These are phyloP conservation scores for Acer saccharum DNA, from an alignment of 345 rosid genomes.

Conservation along the genomic window DNA sequence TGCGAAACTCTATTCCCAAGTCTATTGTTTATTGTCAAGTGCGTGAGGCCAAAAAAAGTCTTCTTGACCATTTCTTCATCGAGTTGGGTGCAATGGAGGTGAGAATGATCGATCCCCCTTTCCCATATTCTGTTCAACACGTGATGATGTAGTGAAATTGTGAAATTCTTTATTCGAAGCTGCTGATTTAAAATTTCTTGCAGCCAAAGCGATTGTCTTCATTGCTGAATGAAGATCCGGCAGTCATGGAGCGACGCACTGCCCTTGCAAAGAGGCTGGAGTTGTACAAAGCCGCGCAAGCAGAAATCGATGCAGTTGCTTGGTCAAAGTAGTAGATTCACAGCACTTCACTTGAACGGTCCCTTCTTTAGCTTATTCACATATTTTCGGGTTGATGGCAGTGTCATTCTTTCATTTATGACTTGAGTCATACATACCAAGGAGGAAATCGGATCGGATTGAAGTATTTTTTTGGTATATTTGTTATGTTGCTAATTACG, in stretches of 20 bases:
- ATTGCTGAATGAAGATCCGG: conserved; percentile 93
- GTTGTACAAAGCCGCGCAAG: conserved; percentile 88
- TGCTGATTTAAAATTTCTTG: conserved; percentile 15
- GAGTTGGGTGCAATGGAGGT: conserved; percentile 96
- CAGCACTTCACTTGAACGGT: background rate
- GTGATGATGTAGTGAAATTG: background rate
- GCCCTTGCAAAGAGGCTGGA: conserved; percentile 88
- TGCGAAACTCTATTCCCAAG: conserved; percentile 93
- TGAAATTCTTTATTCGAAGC: background rate
- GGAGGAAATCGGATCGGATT: background rate
- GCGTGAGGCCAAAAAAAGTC: conserved; percentile 94
- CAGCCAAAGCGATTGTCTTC: conserved; percentile 88
- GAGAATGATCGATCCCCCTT: conserved; percentile 11
- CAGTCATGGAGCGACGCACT: conserved; percentile 89
- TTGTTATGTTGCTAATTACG: background rate
- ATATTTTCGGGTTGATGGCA: conserved; percentile 7
- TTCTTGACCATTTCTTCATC: conserved; percentile 89
- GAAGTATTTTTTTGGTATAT: background rate
- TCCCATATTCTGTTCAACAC: background rate
- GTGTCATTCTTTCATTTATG: conserved; percentile 37
- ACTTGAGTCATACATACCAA: background rate
- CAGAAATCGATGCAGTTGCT: conserved; percentile 87
- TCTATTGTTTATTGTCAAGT: conserved; percentile 96
- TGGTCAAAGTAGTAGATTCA: conserved; percentile 88
- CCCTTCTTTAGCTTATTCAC: background rate